Evolutionary conservation across 1,284 basidiomycete species (phyloP).

Genomic region (Erythrobasidium hasegawianum): DNA sequence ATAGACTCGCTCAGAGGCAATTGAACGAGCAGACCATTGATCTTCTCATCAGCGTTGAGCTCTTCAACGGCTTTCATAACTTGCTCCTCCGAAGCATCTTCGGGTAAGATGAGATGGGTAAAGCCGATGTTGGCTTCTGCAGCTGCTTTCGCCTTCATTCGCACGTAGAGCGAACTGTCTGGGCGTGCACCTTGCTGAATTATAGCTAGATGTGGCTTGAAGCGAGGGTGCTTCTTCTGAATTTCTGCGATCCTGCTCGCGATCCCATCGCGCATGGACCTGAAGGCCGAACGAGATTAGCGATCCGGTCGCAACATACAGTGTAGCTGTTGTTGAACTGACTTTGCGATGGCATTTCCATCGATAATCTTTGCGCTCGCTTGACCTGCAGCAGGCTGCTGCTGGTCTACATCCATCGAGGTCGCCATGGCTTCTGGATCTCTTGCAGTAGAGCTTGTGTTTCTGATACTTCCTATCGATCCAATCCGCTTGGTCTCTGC

Average conservation of each 20-base stretch:
- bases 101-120: constrained; percentile 62
- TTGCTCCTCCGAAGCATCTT: constrained; percentile 66
- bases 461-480: no score
- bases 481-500: no score
- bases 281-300: constrained; percentile 48
- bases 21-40: constrained; percentile 93
- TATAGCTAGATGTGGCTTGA: constrained; percentile 85
- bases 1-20: constrained; percentile 90
- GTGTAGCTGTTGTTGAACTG: constrained; percentile 41
- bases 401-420: neutral
- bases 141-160: constrained; percentile 96
- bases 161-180: constrained; percentile 89
- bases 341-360: constrained; percentile 85
- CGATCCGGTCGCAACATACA: neutral
- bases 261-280: constrained; percentile 73
- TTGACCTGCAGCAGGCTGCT: constrained; percentile 17
- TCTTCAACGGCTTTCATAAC: constrained; percentile 72
- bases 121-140: constrained; percentile 90
- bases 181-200: constrained; percentile 88
- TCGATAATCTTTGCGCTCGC: constrained; percentile 65
- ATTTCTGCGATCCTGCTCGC: constrained; percentile 60
- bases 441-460: neutral
- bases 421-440: no score
- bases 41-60: constrained; percentile 75
- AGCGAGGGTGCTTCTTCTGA: constrained; percentile 65